These are phyloP conservation scores for Botryotinia narcissicola DNA, from an alignment of 2,329 filamentous ascomycete species.

Conservation along the genomic window DNA sequence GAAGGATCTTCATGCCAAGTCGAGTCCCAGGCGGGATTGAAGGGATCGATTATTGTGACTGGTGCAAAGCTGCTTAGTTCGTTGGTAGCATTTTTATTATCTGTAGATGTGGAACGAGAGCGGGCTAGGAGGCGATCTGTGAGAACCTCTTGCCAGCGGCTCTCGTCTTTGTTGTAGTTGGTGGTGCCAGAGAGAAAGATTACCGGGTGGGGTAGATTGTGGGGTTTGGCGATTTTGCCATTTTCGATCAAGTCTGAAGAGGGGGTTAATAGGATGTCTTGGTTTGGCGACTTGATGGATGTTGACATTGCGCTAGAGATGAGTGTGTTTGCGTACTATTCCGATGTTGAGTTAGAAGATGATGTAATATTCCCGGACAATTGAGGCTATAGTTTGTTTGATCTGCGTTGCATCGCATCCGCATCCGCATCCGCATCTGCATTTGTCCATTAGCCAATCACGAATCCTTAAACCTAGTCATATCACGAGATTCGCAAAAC, in stretches of 20 bases:
- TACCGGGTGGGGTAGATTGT: slow-evolving; percentile 43
- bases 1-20: slow-evolving; percentile 51
- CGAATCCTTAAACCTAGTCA: not conserved
- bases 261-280: slow-evolving; percentile 62
- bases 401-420: not conserved
- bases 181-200: slow-evolving; percentile 62
- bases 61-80: slow-evolving; percentile 31
- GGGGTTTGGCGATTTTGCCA: slow-evolving; percentile 80
- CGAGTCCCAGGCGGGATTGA: slow-evolving; percentile 54
- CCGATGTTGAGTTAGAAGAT: slow-evolving; percentile 92
- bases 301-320: slow-evolving; percentile 66
- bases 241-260: slow-evolving; percentile 89
- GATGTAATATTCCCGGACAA: slow-evolving; percentile 70
- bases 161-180: slow-evolving; percentile 27
- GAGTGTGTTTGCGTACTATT: slow-evolving; percentile 41
- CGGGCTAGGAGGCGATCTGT: slow-evolving; percentile 70
- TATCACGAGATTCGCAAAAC: no score
- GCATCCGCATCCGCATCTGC: not conserved
- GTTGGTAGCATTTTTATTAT: slow-evolving; percentile 66
- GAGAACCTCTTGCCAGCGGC: slow-evolving; percentile 41
- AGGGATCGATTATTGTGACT: slow-evolving; percentile 57
- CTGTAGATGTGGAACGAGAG: slow-evolving; percentile 81
- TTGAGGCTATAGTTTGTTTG: not conserved
- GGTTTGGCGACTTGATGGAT: not conserved
- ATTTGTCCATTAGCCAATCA: not conserved